Evolutionary conservation across 306 rosid species (phyloP).

Genomic region (Malus fusca): DNA sequence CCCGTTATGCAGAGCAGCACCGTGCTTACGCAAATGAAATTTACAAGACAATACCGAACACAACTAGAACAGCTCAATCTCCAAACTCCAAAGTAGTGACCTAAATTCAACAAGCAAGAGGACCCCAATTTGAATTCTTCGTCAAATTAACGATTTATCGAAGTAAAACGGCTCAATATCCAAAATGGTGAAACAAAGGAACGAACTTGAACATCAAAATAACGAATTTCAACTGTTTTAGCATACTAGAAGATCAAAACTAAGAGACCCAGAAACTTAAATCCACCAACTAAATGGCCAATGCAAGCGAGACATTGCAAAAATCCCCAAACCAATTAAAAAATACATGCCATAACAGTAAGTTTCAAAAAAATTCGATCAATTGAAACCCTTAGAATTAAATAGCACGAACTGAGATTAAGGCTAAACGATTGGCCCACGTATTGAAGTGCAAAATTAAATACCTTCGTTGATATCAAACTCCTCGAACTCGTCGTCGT

Average conservation of each 20-base stretch:
- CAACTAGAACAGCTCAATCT: neutral
- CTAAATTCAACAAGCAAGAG: no score
- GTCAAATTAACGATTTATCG: no score
- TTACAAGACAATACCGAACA: neutral
- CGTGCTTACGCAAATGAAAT: neutral
- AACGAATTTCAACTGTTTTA: no score
- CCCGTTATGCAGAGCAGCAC: neutral
- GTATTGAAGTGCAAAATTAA: neutral
- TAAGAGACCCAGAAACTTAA: neutral
- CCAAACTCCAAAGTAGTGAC: neutral
- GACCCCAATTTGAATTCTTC: neutral
- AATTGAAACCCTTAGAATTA: neutral
- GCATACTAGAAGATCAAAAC: neutral
- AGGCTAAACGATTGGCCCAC: neutral
- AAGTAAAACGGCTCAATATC: neutral
- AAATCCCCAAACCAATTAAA: neutral
- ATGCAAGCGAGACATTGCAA: neutral
- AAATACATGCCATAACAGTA: neutral
- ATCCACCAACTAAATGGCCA: neutral
- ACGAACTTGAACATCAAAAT: neutral
- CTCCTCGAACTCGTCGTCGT: slow-evolving; percentile 74
- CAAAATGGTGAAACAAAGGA: neutral
- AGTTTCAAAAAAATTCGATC: neutral
- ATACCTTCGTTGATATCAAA: slow-evolving; percentile 65
- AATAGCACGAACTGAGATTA: neutral